Evolutionary conservation across 768 basidiomycete genomes (phyloP).

Genomic region (Saitozyma podzolica): DNA sequence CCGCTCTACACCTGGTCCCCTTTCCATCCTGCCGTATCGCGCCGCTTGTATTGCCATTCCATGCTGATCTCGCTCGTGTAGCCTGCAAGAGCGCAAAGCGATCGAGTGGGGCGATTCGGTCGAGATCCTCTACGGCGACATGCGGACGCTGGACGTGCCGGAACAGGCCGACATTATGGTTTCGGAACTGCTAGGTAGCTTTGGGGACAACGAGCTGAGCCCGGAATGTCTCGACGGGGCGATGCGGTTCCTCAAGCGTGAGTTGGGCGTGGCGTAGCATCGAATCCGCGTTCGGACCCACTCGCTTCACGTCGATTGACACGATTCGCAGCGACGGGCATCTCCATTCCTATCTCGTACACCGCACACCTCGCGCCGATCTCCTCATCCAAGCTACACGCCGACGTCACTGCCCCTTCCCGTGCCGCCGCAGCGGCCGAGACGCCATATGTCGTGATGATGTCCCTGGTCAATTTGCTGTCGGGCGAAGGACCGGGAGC

Average conservation of each 20-base stretch:
- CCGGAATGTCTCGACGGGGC: slow-evolving; percentile 98
- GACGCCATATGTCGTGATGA: slow-evolving; percentile 99
- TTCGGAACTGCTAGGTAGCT: slow-evolving; percentile 92
- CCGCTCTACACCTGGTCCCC: slow-evolving; percentile 1
- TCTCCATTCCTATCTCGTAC: slow-evolving; percentile 95
- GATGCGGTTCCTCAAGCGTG: slow-evolving; percentile 86
- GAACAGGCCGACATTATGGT: slow-evolving; percentile 90
- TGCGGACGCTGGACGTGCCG: slow-evolving; percentile 79
- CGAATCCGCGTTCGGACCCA: too few species aligned
- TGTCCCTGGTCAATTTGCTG: slow-evolving; percentile 85
- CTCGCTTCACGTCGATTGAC: background rate
- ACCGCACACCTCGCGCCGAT: slow-evolving; percentile 91
- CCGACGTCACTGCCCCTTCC: slow-evolving; percentile 66
- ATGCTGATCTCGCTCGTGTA: slow-evolving; percentile 48
- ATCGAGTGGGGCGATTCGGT: slow-evolving; percentile 82
- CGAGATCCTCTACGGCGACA: slow-evolving; percentile 86
- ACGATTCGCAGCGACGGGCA: slow-evolving; percentile 68
- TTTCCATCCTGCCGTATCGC: background rate
- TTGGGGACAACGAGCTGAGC: slow-evolving; percentile 97
- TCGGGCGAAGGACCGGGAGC: slow-evolving; percentile 69
- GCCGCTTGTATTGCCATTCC: background rate
- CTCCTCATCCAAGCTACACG: slow-evolving; percentile 88
- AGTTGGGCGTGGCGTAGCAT: slow-evolving; percentile 44
- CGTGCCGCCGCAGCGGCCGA: slow-evolving; percentile 67
- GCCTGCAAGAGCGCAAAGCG: slow-evolving; percentile 77